Evolutionary conservation across 306 rosid species (phyloP), one percentile per base, ranked within the genome.

Genomic region (Rosa persica): DNA sequence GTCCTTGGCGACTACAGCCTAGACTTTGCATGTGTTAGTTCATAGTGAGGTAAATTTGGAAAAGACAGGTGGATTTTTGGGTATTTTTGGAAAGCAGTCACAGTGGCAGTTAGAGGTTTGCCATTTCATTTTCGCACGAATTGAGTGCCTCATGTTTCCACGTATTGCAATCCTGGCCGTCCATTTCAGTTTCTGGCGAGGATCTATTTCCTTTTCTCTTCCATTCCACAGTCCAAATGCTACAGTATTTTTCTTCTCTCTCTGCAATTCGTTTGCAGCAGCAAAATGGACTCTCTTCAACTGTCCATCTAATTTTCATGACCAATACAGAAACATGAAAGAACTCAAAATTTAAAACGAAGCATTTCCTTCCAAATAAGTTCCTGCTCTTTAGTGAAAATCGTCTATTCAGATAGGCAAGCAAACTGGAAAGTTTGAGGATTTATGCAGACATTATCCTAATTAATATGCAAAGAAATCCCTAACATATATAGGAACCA

Each of bases 1-100:
- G 42, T 62, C 42, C 68, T 30, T 6, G 68, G n/a, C 68, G 42
- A 62, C 68, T 62, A 62, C 70, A 38, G 70, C 70, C 70, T 66
- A 66, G 46, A 19, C 6, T 66, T 34, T 66, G 70, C 46, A 2
- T 38, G 68, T 66, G 47, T 34, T 38, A 8, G 46, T 38, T 62
- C 23, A 16, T 17, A 38, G 23, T 66, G 70, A 7, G 70, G 23
- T 66, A 38, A 66, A 66, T 2, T 66, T 38, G 44, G 70, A 66
- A 17, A 36, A 16, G 44, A 38, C 70, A 36, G 47, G 42, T 66
- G 23, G 44, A 10, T 7, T 64, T 65, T 8, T 6, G 12, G 44
- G 39, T 66, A 66, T 66, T 66, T 34, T 36, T 3, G 47, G 70
- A 17, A 66, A 66, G 2, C 8, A 20, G 46, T 36, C 70, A 27